Evolutionary conservation across 352 stramenopile genomes (phyloP).

Genomic region (Globisporangium middletonii): DNA sequence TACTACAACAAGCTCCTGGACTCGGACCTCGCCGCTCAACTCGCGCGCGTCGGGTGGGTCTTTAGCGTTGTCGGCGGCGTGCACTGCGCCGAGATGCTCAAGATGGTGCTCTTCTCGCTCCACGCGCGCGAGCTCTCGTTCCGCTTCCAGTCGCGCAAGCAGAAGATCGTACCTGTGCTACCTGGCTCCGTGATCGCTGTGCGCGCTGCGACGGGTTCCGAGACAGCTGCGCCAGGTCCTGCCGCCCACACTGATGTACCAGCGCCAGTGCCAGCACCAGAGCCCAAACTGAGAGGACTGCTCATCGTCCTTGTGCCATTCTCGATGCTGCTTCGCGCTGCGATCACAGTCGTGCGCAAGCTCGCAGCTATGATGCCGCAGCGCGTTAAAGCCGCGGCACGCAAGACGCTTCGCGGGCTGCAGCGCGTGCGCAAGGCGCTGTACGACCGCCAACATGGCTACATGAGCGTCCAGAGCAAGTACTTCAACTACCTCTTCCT

Average conservation of each 20-base stretch:
- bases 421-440: conserved; percentile 7
- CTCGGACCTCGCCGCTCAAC: conserved; percentile 19
- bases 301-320: not conserved
- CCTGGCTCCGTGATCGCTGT: conserved; percentile 8
- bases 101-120: conserved; percentile 24
- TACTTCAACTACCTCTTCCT: conserved; percentile 18
- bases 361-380: not conserved
- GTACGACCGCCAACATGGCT: conserved; percentile 14
- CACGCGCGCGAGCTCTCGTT: conserved; percentile 21
- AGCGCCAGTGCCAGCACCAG: not conserved
- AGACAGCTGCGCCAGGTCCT: not conserved
- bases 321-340: not conserved
- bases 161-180: conserved; percentile 8
- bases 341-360: not conserved
- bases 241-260: not conserved
- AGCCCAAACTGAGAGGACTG: not conserved
- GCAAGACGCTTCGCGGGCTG: not conserved
- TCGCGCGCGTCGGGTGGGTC: conserved; percentile 21
- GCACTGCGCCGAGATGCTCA: conserved; percentile 24
- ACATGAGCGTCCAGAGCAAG: conserved; percentile 16
- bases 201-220: not conserved
- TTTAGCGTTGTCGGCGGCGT: conserved; percentile 17
- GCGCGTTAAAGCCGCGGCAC: not conserved
- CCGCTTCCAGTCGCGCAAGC: conserved; percentile 7
- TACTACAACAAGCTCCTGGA: conserved; percentile 42